Evolutionary conservation across 192 early-diverging fungal species (phyloP).

Genomic region (Coemansia sp.): DNA sequence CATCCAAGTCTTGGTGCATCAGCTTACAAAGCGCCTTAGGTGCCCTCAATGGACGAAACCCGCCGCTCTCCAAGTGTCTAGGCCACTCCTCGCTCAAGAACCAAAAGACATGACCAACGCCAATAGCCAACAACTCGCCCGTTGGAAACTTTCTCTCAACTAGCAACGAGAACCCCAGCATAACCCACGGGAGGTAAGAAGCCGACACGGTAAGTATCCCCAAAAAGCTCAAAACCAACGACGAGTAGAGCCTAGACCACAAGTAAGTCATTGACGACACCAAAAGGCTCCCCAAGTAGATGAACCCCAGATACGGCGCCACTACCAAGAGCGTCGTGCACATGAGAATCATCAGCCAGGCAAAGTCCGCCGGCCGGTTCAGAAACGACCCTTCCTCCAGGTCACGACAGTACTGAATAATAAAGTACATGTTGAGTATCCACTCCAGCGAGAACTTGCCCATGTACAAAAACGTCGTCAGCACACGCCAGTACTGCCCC

Average conservation of each 20-base stretch:
- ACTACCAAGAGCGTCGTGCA: constrained; percentile 56
- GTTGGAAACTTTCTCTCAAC: constrained; percentile 67
- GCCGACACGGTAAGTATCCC: constrained; percentile 91
- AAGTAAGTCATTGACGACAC: constrained; percentile 89
- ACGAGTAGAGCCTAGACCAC: constrained; percentile 96
- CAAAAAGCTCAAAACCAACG: constrained; percentile 81
- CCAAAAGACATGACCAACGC: constrained; percentile 91
- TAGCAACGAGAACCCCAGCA: constrained; percentile 84
- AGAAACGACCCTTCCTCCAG: constrained; percentile 94
- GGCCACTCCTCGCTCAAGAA: constrained; percentile 97
- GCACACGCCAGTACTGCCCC: constrained; percentile 88
- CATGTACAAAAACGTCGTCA: constrained; percentile 94
- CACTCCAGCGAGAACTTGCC: constrained; percentile 89
- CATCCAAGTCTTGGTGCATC: constrained; percentile 27
- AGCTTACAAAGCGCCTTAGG: constrained; percentile 31
- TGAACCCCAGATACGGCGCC: constrained; percentile 50
- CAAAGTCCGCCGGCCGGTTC: constrained; percentile 86
- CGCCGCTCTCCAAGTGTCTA: constrained; percentile 57
- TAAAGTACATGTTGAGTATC: constrained; percentile 89
- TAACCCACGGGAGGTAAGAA: constrained; percentile 87
- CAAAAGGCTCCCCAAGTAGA: constrained; percentile 81
- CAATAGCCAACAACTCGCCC: constrained; percentile 80
- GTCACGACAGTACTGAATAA: constrained; percentile 83
- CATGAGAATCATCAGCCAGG: constrained; percentile 81
- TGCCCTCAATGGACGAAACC: constrained; percentile 16